Conservation (phyloP, 2,329 filamentous ascomycete genomes). For the Metarhizium guizhouense region DNA sequence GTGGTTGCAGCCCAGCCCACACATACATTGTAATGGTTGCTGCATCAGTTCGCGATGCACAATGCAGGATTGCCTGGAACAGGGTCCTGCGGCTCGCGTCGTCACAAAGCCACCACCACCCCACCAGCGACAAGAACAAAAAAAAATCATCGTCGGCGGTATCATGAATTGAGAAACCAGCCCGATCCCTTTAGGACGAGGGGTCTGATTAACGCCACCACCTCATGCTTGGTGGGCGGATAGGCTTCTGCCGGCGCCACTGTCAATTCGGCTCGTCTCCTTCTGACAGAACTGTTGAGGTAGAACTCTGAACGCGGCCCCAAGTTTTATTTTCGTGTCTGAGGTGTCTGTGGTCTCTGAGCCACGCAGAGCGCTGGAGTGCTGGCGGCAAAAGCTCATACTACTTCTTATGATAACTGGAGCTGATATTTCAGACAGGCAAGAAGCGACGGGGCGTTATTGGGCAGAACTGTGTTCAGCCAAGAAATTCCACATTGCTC, state of each 20-base stretch:
- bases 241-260: neutral
- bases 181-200: neutral
- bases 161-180: neutral
- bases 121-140: too few species aligned
- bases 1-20: too few species aligned
- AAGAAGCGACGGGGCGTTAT: neutral
- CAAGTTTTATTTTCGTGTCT: neutral
- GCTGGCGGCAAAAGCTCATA: too few species aligned
- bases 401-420: neutral
- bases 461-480: neutral
- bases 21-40: neutral
- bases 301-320: neutral
- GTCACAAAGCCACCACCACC: too few species aligned
- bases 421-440: neutral
- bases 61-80: neutral
- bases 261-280: neutral
- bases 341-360: neutral
- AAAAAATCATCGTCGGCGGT: too few species aligned
- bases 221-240: neutral
- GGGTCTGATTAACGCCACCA: neutral
- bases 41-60: neutral
- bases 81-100: too few species aligned
- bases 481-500: neutral
- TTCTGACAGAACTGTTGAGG: neutral
- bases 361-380: neutral